Base-by-base conservation (phyloP, 345 rosid genomes). In the Mangifera indica region DNA sequence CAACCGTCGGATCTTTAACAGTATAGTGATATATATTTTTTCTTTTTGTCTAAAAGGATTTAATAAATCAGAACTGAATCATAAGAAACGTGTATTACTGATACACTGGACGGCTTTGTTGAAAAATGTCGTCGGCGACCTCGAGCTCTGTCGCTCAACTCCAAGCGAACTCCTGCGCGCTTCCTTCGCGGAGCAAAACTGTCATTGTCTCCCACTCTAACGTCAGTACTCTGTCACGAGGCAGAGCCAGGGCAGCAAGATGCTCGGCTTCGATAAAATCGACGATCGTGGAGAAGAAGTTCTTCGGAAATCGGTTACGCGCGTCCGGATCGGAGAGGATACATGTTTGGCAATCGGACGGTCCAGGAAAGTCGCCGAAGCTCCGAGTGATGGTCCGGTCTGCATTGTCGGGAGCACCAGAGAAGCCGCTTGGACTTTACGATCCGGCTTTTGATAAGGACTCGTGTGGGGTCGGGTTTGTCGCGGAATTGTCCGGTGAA, bases 401-500 rank as follows among this genome's bases (percentile, higher is more conserved):
- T 1, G 80, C 97, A 62, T 84, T 96, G 73, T 96, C 97, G 7
- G 89, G 85, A 24, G 91, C 84, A 29, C 99, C 99, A 40, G 97
- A 88, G 82, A 93, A 93, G 84, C 98, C 99, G 15, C 91, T 93
- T 0, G 99, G 99, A 51, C 93, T 96, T 0, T 96, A 96, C 58
- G 97, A 96, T 76, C 98, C 99, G 45, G 80, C 91, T 17, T 86
- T 81, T 51, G 99, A 96, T 74, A 96, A 93, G 84, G 99, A 96
- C 77, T 93, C 99, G 4, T 96, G 99, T 61, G 99, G 99, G 53
- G 99, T 96, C 54, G 99, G 99, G 56, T 96, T 96, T 29, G 98
- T 93, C 1, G 99, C 99, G 3, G 98, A 96, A 74, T 75, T 96
- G 64, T 96, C 99, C 37, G 92, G 97, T 52, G 88, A 89, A 29